phyloP scores from a whole-genome alignment of 768 basidiomycete species.

The Sporobolomyces phaffii region DNA sequence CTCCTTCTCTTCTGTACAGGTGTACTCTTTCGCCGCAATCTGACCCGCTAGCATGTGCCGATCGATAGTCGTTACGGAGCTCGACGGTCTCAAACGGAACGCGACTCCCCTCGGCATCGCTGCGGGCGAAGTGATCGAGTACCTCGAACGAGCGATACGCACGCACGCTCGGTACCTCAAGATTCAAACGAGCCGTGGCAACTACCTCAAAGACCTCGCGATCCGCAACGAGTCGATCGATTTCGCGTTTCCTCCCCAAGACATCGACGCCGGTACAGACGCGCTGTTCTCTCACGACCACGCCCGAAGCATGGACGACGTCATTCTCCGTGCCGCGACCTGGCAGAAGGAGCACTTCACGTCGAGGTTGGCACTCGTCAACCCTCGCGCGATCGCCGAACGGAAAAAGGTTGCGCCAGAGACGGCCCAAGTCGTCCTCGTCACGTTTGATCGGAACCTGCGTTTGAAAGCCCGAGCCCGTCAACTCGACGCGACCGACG shows the following conservation, averaged over 20 bases:
- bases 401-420: conserved; percentile 46
- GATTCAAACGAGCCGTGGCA: conserved; percentile 90
- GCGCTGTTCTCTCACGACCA: conserved; percentile 41
- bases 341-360: conserved; percentile 93
- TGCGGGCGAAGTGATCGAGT: conserved; percentile 65
- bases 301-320: conserved; percentile 85
- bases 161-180: conserved; percentile 72
- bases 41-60: background rate
- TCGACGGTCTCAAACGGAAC: conserved; percentile 77
- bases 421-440: conserved; percentile 71
- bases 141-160: conserved; percentile 66
- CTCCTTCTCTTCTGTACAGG: background rate
- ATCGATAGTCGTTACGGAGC: conserved; percentile 73
- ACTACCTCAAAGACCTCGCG: conserved; percentile 75
- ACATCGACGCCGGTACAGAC: conserved; percentile 41
- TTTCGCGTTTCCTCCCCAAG: conserved; percentile 47
- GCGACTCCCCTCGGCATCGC: conserved; percentile 62
- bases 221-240: conserved; percentile 80
- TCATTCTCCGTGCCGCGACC: conserved; percentile 82
- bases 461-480: conserved; percentile 83
- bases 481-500: conserved; percentile 74
- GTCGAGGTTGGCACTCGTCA: conserved; percentile 71
- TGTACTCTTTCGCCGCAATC: no score
- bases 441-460: conserved; percentile 88
- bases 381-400: conserved; percentile 44